A percentile compares a stretch with the other conserved stretches of the same genome.
These are phyloP conservation scores for Mycena galericulata DNA, from an alignment of 768 basidiomycete species.

Conservation along the genomic window DNA sequence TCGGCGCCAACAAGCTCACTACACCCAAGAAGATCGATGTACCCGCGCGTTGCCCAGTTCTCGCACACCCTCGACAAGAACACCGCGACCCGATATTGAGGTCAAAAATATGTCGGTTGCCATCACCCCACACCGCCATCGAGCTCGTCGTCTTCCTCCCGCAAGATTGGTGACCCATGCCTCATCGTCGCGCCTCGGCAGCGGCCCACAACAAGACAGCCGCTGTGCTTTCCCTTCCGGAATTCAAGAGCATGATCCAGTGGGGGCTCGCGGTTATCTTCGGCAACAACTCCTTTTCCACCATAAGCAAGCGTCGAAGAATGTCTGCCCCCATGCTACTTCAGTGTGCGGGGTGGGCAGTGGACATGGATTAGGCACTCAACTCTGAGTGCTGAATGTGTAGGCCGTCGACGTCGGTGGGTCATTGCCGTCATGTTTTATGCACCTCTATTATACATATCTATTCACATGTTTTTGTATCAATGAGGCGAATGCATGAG, in stretches of 20 bases:
- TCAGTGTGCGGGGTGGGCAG: too few relatives aligned
- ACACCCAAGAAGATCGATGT: conserved; percentile 98
- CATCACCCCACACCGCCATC: conserved; percentile 95
- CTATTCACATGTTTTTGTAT: too few relatives aligned
- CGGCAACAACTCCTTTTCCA: too few relatives aligned
- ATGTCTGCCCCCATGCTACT: too few relatives aligned
- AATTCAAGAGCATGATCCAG: conserved; percentile 94
- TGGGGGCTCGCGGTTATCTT: conserved; percentile 93
- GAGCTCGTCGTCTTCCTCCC: conserved; percentile 98
- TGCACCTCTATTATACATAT: not conserved
- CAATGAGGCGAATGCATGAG: too few relatives aligned
- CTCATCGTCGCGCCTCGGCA: conserved; percentile 98
- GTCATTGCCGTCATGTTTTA: too few relatives aligned
- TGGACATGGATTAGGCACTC: not conserved
- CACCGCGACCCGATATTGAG: conserved; percentile 95
- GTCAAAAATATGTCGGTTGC: conserved; percentile 97
- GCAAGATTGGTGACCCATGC: conserved; percentile 99
- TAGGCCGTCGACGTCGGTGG: too few relatives aligned
- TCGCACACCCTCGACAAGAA: conserved; percentile 98
- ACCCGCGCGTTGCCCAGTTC: conserved; percentile 98
- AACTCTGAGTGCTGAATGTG: too few relatives aligned
- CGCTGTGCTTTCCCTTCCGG: conserved; percentile 90
- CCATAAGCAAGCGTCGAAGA: conserved; percentile 97
- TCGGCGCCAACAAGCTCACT: conserved; percentile 98
- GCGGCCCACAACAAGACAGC: conserved; percentile 99